Evolutionary conservation across 306 rosid species (phyloP).

Genomic region (Prunus campanulata): DNA sequence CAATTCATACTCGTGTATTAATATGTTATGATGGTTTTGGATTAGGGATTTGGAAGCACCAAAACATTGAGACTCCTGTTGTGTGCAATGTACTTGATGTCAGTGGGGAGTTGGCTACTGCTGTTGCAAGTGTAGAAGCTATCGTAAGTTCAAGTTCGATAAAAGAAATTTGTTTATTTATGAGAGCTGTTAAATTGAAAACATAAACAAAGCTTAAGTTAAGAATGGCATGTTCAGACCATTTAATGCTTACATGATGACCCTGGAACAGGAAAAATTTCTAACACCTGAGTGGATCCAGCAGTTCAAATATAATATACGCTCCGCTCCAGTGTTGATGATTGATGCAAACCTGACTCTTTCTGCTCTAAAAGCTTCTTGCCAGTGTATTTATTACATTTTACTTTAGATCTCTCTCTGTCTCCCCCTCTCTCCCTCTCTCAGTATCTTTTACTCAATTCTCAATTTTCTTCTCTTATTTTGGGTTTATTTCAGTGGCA

Average conservation of each 20-base stretch:
- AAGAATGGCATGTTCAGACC: slow-evolving; percentile 15
- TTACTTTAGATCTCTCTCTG: slow-evolving; percentile 5
- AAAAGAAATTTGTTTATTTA: slow-evolving; percentile 15
- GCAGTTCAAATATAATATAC: slow-evolving; percentile 46
- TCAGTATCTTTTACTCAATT: neutral
- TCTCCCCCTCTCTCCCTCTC: neutral
- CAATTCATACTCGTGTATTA: neutral
- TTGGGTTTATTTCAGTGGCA: slow-evolving; percentile 49
- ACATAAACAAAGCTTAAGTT: slow-evolving; percentile 19
- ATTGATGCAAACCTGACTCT: slow-evolving; percentile 77
- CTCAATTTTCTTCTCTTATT: neutral
- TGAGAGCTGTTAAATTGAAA: slow-evolving; percentile 14
- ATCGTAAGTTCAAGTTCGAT: slow-evolving; percentile 53
- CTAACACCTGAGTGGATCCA: slow-evolving; percentile 78
- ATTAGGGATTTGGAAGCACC: slow-evolving; percentile 67
- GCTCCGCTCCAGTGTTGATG: slow-evolving; percentile 66
- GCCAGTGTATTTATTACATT: slow-evolving; percentile 49
- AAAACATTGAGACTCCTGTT: slow-evolving; percentile 69
- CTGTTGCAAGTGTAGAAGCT: slow-evolving; percentile 80
- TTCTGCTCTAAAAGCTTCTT: slow-evolving; percentile 63
- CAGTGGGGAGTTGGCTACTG: slow-evolving; percentile 76
- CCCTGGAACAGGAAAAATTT: slow-evolving; percentile 61
- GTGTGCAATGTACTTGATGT: slow-evolving; percentile 73
- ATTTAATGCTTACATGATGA: slow-evolving; percentile 15
- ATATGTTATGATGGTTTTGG: slow-evolving; percentile 26